Evolutionary conservation across 441 rosid genomes (phyloP).

Genomic region (Syzygium syzygioides): DNA sequence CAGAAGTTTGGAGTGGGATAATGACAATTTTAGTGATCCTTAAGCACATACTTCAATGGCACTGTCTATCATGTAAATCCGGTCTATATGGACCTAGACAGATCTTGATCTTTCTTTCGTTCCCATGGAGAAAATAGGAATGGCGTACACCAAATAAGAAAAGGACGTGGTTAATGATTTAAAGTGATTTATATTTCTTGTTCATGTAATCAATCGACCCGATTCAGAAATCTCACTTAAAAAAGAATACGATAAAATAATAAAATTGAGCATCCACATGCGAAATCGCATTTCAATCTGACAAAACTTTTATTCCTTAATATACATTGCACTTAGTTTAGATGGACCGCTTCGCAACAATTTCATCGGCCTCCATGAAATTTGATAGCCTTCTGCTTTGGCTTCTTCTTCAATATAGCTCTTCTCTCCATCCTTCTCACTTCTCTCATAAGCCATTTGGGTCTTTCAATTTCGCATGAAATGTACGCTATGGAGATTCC

Average conservation of each 20-base stretch:
- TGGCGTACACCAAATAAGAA: neutral
- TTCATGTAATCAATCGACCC: neutral
- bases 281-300: neutral
- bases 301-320: neutral
- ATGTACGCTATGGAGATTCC: neutral
- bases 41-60: neutral
- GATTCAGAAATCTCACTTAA: fast-evolving
- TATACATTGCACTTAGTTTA: neutral
- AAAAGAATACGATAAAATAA: no score
- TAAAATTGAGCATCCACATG: fast-evolving
- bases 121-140: neutral
- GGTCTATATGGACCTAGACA: neutral
- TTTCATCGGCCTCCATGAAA: neutral
- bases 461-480: neutral
- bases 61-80: neutral
- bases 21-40: neutral
- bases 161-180: neutral
- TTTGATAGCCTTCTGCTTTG: neutral
- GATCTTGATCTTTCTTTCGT: neutral
- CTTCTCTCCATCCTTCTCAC: neutral
- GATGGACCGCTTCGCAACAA: neutral
- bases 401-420: no score
- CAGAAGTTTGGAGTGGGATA: no score
- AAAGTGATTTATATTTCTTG: neutral
- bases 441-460: neutral